Evolutionary conservation across 176 grass and related monocot genomes (phyloP).

Genomic region (Eragrostis curvula): DNA sequence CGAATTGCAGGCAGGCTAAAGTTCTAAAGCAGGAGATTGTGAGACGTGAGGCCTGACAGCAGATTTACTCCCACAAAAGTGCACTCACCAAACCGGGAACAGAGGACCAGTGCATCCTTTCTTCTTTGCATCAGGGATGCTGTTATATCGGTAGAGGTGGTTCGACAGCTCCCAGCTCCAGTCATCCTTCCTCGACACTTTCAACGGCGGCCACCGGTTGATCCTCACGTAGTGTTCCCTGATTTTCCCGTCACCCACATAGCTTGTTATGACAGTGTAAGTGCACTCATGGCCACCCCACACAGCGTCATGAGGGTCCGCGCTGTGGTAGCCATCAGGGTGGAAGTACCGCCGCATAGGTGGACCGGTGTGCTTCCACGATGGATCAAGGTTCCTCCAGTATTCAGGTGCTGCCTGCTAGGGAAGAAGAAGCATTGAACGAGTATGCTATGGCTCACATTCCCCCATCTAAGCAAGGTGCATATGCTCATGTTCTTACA

Average conservation of each 20-base stretch:
- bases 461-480: not conserved
- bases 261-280: constrained; percentile 82
- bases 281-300: constrained; percentile 93
- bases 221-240: constrained; percentile 88
- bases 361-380: constrained; percentile 78
- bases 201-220: constrained; percentile 78
- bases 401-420: constrained; percentile 87
- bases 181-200: constrained; percentile 70
- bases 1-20: not conserved
- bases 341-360: constrained; percentile 91
- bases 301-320: constrained; percentile 61
- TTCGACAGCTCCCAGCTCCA: constrained; percentile 94
- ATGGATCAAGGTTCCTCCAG: constrained; percentile 87
- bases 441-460: not conserved
- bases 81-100: constrained; percentile 83
- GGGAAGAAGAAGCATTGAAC: not conserved
- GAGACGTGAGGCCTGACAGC: not conserved
- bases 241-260: constrained; percentile 60
- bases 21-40: constrained; percentile 17
- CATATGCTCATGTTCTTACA: not conserved
- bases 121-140: constrained; percentile 71
- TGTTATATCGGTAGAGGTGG: constrained; percentile 70
- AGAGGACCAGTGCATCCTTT: constrained; percentile 74
- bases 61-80: constrained; percentile 8
- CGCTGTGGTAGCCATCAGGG: constrained; percentile 73